Evolutionary conservation across 2,329 filamentous ascomycete species (phyloP), one percentile per base, ranked within the genome.

Genomic region (Xylaria arbuscula): DNA sequence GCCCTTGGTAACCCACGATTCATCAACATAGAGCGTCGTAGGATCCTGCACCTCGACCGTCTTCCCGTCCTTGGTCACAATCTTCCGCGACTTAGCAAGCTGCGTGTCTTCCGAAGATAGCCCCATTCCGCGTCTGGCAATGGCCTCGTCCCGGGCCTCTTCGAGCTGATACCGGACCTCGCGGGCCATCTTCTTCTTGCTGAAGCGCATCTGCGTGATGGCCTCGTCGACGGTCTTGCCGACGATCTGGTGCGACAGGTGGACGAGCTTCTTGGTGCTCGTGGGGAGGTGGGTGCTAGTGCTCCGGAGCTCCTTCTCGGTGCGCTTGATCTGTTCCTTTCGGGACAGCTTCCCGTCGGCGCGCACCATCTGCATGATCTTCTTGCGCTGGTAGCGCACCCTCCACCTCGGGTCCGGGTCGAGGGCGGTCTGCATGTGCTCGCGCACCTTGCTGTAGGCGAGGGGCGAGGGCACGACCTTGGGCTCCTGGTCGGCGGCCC

Each of bases 141-240:
- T 85, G 42, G 96, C 96, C 76, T 91, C 84, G 77, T 97, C 93
- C 66, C 91, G 88, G 1, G 95, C 94, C 75, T 92, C 87, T 77
- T 96, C 89, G 19, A 99, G 84, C 77, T 96, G 92, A 77, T 89
- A 90, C 73, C 88, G 84, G 34, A 98, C 89, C 76, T 97, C 93
- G 73, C 88, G 85, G 7, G 95, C 93, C 71, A 92, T 92, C 83
- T 94, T 95, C 88, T 99, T 99, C 85, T 93, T 93, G 80, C 91
- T 95, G 83, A 95, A 98, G 64, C 91, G 89, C 93, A 99, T 97
- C 85, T 99, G 96, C 63, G 92, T 83, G 73, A 98, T 93, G 15
- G 96, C 96, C 42, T 99, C 94, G 66, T 97, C 93, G 69, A 99
- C 85, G n/a, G 91, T 90, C 87, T 98, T 98, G 73, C 96, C 96